Conservation (phyloP, 352 stramenopile species). For the Achlya hypogyna region DNA sequence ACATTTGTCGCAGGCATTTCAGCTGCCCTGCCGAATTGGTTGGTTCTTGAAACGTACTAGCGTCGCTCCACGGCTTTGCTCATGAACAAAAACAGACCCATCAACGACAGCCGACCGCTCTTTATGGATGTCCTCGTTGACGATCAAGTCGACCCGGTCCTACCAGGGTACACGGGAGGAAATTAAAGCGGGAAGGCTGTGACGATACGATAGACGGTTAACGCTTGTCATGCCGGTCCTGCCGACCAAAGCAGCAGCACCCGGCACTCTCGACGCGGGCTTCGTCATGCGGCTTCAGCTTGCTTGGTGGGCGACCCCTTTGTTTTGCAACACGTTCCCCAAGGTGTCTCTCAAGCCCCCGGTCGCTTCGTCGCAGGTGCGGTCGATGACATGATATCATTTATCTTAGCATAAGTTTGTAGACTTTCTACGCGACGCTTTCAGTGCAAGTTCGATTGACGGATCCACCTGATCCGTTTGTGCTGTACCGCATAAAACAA, state of each 20-base stretch:
- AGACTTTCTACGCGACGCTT: neutral
- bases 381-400: neutral
- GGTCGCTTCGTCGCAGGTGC: neutral
- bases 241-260: neutral
- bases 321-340: neutral
- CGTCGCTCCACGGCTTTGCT: too few relatives aligned
- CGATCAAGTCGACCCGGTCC: too few relatives aligned
- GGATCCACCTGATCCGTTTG: neutral
- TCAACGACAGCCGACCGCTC: too few relatives aligned
- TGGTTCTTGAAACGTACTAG: too few relatives aligned
- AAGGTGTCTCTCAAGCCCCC: neutral
- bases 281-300: neutral
- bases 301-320: neutral
- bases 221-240: neutral
- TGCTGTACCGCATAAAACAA: neutral
- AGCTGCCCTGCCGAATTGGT: too few relatives aligned
- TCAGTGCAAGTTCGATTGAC: neutral
- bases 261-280: neutral
- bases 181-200: neutral
- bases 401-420: neutral
- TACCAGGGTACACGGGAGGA: too few relatives aligned
- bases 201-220: neutral
- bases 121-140: too few relatives aligned
- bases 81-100: too few relatives aligned
- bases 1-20: too few relatives aligned